Evolutionary conservation across 208 protist genomes (phyloP).

Genomic region (Porcisia hertigi): DNA sequence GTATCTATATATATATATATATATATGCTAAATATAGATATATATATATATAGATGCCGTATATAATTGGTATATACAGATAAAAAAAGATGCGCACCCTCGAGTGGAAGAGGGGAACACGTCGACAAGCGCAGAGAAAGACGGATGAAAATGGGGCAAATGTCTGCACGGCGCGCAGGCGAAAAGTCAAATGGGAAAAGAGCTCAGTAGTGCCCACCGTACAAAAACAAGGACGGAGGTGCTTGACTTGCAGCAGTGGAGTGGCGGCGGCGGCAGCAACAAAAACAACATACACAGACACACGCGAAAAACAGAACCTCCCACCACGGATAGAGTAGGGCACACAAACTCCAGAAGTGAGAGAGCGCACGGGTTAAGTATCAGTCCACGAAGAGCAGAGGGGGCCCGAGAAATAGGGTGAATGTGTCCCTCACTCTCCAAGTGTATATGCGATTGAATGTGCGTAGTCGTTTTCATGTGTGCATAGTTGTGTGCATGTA

Average conservation of each 20-base stretch:
- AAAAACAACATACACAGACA: neutral
- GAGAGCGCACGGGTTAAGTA: no score
- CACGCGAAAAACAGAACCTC: neutral
- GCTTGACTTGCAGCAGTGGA: no score
- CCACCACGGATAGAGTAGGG: neutral
- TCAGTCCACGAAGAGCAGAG: neutral
- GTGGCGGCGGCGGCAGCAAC: neutral
- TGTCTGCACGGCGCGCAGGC: neutral
- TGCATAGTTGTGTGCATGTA: neutral
- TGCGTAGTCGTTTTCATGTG: neutral
- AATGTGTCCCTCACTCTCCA: neutral
- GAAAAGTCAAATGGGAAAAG: neutral
- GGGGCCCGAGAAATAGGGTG: no score
- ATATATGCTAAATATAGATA: conserved; percentile 5
- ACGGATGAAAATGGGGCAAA: neutral
- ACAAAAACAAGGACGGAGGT: neutral
- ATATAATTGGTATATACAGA: neutral
- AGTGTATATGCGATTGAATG: neutral
- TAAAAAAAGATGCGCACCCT: neutral
- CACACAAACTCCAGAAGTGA: neutral
- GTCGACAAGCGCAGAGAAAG: neutral
- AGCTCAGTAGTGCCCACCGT: neutral
- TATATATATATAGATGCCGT: conserved; percentile 6
- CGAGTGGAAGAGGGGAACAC: neutral
- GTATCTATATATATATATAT: neutral